Conservation (phyloP, 2,329 filamentous ascomycete species). For the Scleromitrula shiraiana region DNA sequence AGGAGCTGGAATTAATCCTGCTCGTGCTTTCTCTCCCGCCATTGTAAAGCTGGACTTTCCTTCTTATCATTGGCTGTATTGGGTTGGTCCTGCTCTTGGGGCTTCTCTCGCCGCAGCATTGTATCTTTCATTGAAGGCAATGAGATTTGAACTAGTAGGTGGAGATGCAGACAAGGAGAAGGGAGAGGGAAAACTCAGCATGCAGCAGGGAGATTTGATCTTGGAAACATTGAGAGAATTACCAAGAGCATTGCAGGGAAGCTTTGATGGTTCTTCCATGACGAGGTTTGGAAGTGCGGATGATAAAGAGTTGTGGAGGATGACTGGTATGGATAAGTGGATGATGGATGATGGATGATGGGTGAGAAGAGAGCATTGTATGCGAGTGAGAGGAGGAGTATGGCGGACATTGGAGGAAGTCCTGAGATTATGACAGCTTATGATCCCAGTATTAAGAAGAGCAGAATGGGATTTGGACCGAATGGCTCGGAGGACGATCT, state of each 20-base stretch:
- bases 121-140: constrained; percentile 1
- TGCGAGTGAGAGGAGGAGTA: no score
- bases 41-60: constrained; percentile 35
- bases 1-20: constrained; percentile 39
- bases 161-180: constrained; percentile 9
- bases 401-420: not conserved
- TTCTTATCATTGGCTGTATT: constrained; percentile 40
- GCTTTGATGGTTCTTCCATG: not conserved
- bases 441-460: not conserved
- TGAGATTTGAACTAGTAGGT: constrained; percentile 8
- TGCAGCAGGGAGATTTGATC: constrained; percentile 2
- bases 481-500: no score
- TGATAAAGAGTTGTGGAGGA: constrained; percentile 2
- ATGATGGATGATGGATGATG: no score
- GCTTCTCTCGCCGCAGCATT: not conserved
- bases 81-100: constrained; percentile 1
- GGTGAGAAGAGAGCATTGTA: not conserved
- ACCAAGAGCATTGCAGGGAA: not conserved
- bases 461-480: not conserved
- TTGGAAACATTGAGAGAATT: constrained; percentile 3
- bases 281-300: not conserved
- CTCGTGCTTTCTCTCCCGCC: constrained; percentile 38
- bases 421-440: not conserved
- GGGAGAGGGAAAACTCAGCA: not conserved
- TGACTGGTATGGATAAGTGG: no score